These are phyloP conservation scores for Silene conica DNA, from an alignment of 148 eudicot genomes.

Conservation along the genomic window DNA sequence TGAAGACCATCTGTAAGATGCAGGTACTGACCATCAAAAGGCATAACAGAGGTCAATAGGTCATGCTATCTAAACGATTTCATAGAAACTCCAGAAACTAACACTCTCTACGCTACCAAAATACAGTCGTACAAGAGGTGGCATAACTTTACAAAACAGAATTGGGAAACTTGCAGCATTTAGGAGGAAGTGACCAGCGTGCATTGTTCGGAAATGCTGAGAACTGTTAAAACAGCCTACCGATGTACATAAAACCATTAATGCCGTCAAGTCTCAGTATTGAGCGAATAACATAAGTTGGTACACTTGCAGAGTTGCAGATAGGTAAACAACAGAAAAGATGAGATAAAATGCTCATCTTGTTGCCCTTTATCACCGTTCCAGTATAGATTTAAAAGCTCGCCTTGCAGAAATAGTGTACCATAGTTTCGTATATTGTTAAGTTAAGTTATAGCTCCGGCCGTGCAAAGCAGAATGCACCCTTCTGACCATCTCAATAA, in stretches of 20 bases:
- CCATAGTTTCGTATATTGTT: constrained; percentile 79
- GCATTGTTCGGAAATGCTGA: neutral
- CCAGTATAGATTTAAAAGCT: constrained; percentile 44
- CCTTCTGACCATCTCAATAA: constrained; percentile 63
- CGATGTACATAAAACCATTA: no score
- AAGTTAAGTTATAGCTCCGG: constrained; percentile 56
- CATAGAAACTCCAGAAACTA: neutral
- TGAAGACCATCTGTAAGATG: neutral
- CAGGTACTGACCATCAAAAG: neutral
- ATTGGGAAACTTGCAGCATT: constrained; percentile 20
- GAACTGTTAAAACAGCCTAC: neutral
- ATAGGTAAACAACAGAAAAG: neutral
- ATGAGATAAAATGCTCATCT: neutral
- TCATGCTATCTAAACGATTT: no score
- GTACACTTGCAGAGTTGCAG: no score
- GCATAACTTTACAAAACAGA: neutral
- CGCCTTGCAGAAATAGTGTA: constrained; percentile 65
- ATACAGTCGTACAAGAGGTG: neutral
- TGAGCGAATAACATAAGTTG: no score
- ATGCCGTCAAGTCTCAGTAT: no score
- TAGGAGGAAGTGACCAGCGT: neutral
- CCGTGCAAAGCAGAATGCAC: constrained; percentile 56
- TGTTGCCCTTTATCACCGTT: constrained; percentile 22
- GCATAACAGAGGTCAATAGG: neutral
- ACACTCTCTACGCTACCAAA: neutral